Evolutionary conservation across 495 filamentous ascomycete species (phyloP).

Genomic region (Hypoxylon crocopeplum): DNA sequence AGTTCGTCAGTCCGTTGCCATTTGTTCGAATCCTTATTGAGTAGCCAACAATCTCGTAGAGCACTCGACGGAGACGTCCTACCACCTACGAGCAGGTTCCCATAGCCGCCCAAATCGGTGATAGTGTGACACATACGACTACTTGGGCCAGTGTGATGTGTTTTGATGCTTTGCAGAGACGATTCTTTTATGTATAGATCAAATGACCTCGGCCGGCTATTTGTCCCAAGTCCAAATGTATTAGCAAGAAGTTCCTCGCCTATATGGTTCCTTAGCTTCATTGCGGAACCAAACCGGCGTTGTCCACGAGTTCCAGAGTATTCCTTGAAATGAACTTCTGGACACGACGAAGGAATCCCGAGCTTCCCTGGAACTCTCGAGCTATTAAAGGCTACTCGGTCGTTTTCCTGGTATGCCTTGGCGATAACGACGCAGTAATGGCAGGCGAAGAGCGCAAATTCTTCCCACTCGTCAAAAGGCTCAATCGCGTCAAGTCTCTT

Average conservation of each 20-base stretch:
- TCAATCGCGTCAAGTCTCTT: constrained; percentile 69
- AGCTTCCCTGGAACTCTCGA: background rate
- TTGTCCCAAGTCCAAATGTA: constrained; percentile 67
- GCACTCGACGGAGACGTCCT: constrained; percentile 73
- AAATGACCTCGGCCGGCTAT: constrained; percentile 63
- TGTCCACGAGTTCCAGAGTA: constrained; percentile 45
- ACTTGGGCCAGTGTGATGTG: constrained; percentile 47
- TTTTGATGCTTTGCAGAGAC: constrained; percentile 31
- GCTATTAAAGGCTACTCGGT: background rate
- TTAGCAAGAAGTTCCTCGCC: constrained; percentile 43
- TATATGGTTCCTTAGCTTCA: constrained; percentile 29
- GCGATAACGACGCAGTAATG: constrained; percentile 88
- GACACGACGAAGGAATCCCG: background rate
- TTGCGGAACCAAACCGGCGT: constrained; percentile 50
- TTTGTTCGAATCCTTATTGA: constrained; percentile 50
- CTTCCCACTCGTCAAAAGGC: constrained; percentile 96
- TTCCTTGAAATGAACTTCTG: constrained; percentile 29
- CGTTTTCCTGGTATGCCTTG: constrained; percentile 13
- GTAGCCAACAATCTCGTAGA: constrained; percentile 75
- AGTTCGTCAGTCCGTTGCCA: constrained; percentile 72
- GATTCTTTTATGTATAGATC: constrained; percentile 59
- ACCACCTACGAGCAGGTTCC: constrained; percentile 76
- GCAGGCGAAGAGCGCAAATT: constrained; percentile 82
- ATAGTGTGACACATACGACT: constrained; percentile 80
- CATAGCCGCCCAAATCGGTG: constrained; percentile 59